A percentile compares a stretch with the other conserved stretches of the same genome.
phyloP scores from a whole-genome alignment of 2,329 filamentous ascomycete genomes.

The Epichloe sibirici region DNA sequence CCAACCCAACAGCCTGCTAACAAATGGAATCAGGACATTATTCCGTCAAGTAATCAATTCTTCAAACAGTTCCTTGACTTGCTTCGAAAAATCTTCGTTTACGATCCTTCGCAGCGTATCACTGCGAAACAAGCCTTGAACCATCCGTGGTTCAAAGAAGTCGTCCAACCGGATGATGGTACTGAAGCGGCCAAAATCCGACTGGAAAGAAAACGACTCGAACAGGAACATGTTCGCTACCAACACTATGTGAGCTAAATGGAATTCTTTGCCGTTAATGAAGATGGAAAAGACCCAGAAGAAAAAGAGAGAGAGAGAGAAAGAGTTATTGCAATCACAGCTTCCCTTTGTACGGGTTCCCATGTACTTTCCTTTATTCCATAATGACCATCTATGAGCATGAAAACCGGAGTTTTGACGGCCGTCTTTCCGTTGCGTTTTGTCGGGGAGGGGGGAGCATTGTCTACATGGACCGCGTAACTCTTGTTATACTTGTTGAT shows the following conservation, averaged over 20 bases:
- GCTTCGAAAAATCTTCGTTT: slow-evolving; percentile 47
- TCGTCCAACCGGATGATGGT: slow-evolving; percentile 45
- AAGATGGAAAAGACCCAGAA: not conserved
- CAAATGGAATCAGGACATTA: slow-evolving; percentile 30
- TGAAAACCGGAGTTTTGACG: slow-evolving; percentile 4
- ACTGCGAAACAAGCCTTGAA: slow-evolving; percentile 47
- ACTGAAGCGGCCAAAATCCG: slow-evolving; percentile 47
- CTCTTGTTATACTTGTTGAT: not conserved
- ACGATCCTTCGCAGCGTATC: slow-evolving; percentile 46
- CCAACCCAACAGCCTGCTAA: not conserved
- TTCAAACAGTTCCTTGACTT: slow-evolving; percentile 44
- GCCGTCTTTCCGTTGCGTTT: not conserved
- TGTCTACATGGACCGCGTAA: not conserved
- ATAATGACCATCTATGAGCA: slow-evolving; percentile 6
- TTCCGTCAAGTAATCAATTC: slow-evolving; percentile 41
- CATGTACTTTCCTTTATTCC: not conserved
- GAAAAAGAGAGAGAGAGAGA: not conserved
- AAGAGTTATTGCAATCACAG: not conserved
- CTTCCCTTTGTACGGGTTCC: not conserved
- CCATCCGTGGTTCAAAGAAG: slow-evolving; percentile 49
- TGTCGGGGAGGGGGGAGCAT: not conserved
- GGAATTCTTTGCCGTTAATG: not conserved
- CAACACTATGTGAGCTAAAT: not conserved
- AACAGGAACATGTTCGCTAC: slow-evolving; percentile 5
- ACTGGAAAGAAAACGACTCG: slow-evolving; percentile 4